Base-by-base conservation (phyloP, 371 early-diverging fungal species). In the Quaeritorhiza haematococci region DNA sequence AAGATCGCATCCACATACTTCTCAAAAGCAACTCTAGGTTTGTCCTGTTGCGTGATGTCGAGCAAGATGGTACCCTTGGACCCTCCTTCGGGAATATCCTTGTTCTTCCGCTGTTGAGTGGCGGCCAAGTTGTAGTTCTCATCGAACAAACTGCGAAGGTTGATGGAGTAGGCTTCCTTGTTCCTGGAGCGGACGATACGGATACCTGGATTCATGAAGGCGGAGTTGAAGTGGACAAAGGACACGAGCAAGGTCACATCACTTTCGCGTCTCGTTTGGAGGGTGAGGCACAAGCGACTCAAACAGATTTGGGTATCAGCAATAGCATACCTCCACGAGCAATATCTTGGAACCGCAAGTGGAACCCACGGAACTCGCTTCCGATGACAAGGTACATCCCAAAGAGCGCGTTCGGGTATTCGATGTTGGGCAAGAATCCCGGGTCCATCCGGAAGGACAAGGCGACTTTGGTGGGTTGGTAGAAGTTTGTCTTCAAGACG, bases 71-170 rank as follows among this genome's bases (percentile, higher is more conserved):
- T 97, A 56, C 98, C 98, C 82, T 97, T 97, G 60, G 95, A 94
- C 15, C 98, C 98, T 59, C 98, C 96, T 78, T 97, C 98, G 43
- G 98, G 98, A 59, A 97, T 96, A 77, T 97, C 95, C 82, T 98
- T 98, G 82, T 98, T 98, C 80, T 98, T 98, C 62, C 94, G 85
- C 71, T 97, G 98, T 74, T 98, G 98, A 7, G 98, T 97, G 21
- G 89, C 84, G n/a, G 98, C 96, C 61, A 98, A 78, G 49, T 86
- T 86, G 76, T 96, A 96, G 81, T 98, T 98, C 75, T 98, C 98
- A 74, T 98, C 98, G 72, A 98, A 91, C 53, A 98, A 76, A 27
- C 88, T 87, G 62, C 98, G 85, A 72, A 92, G 79, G 75, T 98
- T 98, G 84, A 96, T 96, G 26, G 88, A 87, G 73, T 96, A 98